Base-by-base conservation (phyloP, 306 rosid species). In the Erythrophleum fordii region DNA sequence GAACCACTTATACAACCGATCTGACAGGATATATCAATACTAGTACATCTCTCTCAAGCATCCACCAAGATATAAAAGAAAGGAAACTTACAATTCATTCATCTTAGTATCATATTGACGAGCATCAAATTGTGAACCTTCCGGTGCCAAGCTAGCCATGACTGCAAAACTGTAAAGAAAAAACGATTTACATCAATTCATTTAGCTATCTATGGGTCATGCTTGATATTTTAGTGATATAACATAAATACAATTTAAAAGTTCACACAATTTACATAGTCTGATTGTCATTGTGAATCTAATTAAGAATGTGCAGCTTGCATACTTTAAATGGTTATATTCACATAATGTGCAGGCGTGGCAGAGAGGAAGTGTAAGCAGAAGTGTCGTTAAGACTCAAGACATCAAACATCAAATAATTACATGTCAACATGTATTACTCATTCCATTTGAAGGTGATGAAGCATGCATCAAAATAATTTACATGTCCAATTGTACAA, bases 81-180 rank as follows among this genome's bases (percentile, higher is more conserved):
- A 48, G 53, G 20, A 29, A 82, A 80, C 92, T 74, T 73, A 89
- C 97, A 91, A 56, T 77, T 92, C 94, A 52, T 7, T 86, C 97
- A 89, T 92, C 84, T 90, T 88, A 29, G 92, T 51, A 89, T 91
- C 94, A 79, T 71, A 83, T 69, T 90, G 93, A 49, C 89, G 90
- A 77, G 87, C 70, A 77, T 90, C 93, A 72, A 82, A 90, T 52
- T 89, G 89, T 1, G 94, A 86, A 81, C 94, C 97, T 81, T 92
- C 94, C 0, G 90, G 84, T 75, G 69, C 85, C 42, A 66, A 5
- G 78, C 90, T 73, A 83, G 97, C 90, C 97, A 92, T 92, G 80
- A 82, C 82, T 83, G 75, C 71, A 75, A n/a, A 81, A 75, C 51
- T 67, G 60, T 26, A 69, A 82, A 49, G 49, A 75, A 60, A 65